Base-by-base conservation (phyloP, 768 basidiomycete species). In the Podaxis pistillaris region DNA sequence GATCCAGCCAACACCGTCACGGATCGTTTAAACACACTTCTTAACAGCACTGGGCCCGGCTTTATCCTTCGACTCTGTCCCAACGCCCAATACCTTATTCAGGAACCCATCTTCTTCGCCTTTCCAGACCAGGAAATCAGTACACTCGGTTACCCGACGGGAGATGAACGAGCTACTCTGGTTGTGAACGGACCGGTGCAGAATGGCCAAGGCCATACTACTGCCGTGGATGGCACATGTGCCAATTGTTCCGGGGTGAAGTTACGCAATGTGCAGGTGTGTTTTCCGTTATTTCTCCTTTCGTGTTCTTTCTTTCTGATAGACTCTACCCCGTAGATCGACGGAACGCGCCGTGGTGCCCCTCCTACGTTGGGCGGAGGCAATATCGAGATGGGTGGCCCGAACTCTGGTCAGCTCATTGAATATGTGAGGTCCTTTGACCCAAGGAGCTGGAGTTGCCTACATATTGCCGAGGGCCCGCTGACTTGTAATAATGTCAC, bases 301-400 rank as follows among this genome's bases (percentile, higher is more conserved):
- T 55, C 4, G 30, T 57, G 19, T 51, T 46, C 19, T 15, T 36
- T 37, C 37, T 17, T 49, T 51, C 61, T 54, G 11, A 44, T 38
- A 47, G 26, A 19, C 30, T 33, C 51, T 52, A 33, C 17, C 52
- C 53, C 24, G 3, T 49, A 93, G 91, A 83, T 94, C 64, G 83
- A 94, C 68, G 92, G 93, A 13, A 85, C 86, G 4, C 83, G 92
- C 62, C 73, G 73, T 17, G 82, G 81, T 26, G 84, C 78, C 6
- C 66, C 79, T 44, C 81, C 86, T 1, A 81, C 79, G 0, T 64
- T 53, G 24, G 90, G 90, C 6, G 90, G 89, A 0, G 92, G 82
- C 24, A 93, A 92, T 68, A 91, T 94, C 59, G 92, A 94, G 74
- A 87, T 94, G 81, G 93, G 93, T 4, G 93, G 92, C 9, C 68